Evolutionary conservation across 2,329 filamentous ascomycete species (phyloP).

Genomic region (Pezicula radicicola): DNA sequence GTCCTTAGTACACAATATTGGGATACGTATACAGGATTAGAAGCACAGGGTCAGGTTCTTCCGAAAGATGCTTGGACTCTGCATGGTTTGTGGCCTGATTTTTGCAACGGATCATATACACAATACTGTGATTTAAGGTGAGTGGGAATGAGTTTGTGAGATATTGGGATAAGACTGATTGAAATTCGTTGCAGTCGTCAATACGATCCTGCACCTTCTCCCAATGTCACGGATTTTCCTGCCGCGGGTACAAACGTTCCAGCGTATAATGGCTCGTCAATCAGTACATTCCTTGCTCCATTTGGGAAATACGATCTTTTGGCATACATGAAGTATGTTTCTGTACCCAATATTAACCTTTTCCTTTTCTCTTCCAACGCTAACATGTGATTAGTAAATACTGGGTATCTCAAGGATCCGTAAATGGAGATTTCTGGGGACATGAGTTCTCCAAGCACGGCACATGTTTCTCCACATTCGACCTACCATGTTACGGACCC

Average conservation of each 20-base stretch:
- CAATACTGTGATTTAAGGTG: slow-evolving; percentile 62
- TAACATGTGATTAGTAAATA: slow-evolving; percentile 24
- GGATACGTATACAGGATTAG: slow-evolving; percentile 60
- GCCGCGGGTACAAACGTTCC: slow-evolving; percentile 50
- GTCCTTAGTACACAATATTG: slow-evolving; percentile 63
- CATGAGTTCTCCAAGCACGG: slow-evolving; percentile 69
- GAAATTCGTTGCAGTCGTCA: slow-evolving; percentile 41
- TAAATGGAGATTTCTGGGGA: slow-evolving; percentile 60
- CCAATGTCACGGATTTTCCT: slow-evolving; percentile 60
- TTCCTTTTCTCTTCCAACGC: not conserved
- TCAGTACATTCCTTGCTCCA: slow-evolving; percentile 55
- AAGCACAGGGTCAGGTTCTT: slow-evolving; percentile 53
- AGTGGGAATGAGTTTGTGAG: not conserved
- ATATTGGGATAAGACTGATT: not conserved
- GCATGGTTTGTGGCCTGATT: slow-evolving; percentile 37
- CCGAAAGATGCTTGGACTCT: slow-evolving; percentile 56
- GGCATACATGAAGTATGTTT: slow-evolving; percentile 54
- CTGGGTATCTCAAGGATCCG: slow-evolving; percentile 57
- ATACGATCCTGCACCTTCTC: slow-evolving; percentile 58
- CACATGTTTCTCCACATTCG: slow-evolving; percentile 66
- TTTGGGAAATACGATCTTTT: slow-evolving; percentile 59
- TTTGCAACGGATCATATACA: slow-evolving; percentile 55
- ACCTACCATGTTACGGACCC: slow-evolving; percentile 62
- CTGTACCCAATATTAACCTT: slow-evolving; percentile 3
- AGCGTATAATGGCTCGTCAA: slow-evolving; percentile 54